Base-by-base conservation (phyloP, 2,329 filamentous ascomycete species). In the Blastomyces parvus region DNA sequence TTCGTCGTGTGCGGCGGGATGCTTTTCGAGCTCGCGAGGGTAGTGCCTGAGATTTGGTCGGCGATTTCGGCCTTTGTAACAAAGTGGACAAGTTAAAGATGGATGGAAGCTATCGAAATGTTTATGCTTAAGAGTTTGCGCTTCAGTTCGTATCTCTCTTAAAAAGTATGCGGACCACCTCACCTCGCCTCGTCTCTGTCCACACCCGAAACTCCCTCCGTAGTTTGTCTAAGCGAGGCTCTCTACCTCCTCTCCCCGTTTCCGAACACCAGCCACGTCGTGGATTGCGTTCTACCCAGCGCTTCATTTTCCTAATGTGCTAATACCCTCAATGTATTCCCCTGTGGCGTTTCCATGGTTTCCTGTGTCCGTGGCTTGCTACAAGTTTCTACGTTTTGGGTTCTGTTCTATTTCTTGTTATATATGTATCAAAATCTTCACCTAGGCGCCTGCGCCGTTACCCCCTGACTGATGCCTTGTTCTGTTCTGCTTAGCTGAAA, bases 1-100 rank as follows among this genome's bases (percentile, higher is more conserved):
- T 87, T 88, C 72, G 82, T 86, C 62, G 78, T 88, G 58, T 82
- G 82, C 70, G 85, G 85, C 50, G 84, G 85, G 30, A 69, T 87
- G 25, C 69, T 86, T 48, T 82, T 86, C 68, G 84, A 86, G 71
- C 70, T 85, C 13, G 66, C 85, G 25, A 77, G 80, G 65, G 67
- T 79, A 42, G 67, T 77, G 42, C 76, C 76, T 11, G 71, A 76
- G 62, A 57, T 78, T 22, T 80, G 77, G 78, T 64, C 58, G 1
- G 60, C 62, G 2, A 50, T 67, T 48, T 65, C 65, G 7, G 61
- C 62, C 38, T 62, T 66, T 27, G 42, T 67, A 22, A 66, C 59
- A 38, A 62, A 63, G 36, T 66, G 66, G 66, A 65, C 65, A 30
- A 65, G 62, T 42, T 67, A 63, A 57, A 14, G 14, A n/a, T 30